These are phyloP conservation scores for Vaccinium darrowii DNA, from an alignment of 148 eudicot species.

Conservation along the genomic window DNA sequence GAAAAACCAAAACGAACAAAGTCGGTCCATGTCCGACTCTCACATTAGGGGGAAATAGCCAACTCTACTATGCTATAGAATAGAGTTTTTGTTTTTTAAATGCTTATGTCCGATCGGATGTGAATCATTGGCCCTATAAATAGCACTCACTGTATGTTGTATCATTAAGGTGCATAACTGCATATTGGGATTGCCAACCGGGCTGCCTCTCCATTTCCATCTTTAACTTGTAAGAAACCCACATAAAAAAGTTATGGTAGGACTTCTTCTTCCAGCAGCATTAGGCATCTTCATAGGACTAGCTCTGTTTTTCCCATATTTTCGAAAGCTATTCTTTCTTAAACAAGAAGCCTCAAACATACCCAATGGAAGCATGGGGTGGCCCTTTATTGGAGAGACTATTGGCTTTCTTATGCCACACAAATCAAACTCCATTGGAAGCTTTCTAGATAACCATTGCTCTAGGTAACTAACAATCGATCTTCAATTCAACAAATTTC, in stretches of 20 bases:
- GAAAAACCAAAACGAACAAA: no score
- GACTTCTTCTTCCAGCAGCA: neutral
- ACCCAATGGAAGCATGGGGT: constrained; percentile 52
- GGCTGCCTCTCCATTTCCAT: neutral
- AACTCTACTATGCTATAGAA: no score
- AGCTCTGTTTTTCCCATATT: constrained; percentile 11
- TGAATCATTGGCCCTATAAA: neutral
- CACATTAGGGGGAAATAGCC: no score
- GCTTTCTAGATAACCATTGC: constrained; percentile 47
- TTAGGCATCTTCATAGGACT: constrained; percentile 25
- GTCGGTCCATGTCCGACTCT: no score
- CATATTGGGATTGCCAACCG: neutral
- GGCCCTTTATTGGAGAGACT: constrained; percentile 56
- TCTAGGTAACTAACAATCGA: constrained; percentile 31
- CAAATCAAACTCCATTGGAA: constrained; percentile 45
- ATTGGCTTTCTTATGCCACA: constrained; percentile 45
- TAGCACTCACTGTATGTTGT: neutral
- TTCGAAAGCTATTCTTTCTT: neutral
- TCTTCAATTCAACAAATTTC: neutral
- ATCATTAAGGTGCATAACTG: neutral
- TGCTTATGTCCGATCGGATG: no score
- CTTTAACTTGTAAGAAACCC: neutral
- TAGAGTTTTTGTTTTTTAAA: no score
- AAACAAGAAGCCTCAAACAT: constrained; percentile 19
- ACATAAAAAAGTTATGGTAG: neutral